Evolutionary conservation across 352 stramenopile species (phyloP).

Genomic region (Phytophthora niederhauseri): DNA sequence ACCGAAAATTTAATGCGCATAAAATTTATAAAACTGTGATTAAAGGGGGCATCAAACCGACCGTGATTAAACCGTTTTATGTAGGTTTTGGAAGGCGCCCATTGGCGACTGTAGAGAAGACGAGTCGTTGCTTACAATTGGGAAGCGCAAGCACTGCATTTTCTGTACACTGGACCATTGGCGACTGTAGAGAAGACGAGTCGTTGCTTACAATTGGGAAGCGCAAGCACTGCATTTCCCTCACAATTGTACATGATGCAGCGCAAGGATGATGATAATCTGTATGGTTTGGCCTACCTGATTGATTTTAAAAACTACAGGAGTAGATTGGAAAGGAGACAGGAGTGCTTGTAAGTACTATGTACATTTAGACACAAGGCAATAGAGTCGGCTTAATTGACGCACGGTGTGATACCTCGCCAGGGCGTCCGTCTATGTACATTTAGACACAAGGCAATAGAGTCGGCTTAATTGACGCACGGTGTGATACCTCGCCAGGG

Average conservation of each 20-base stretch:
- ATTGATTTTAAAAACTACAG: no score
- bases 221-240: not conserved
- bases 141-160: not conserved
- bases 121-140: not conserved
- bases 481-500: no score
- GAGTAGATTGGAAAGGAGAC: not conserved
- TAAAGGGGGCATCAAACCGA: constrained; percentile 5
- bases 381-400: no score
- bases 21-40: not conserved
- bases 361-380: no score
- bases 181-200: constrained; percentile 3
- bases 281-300: not conserved
- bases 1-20: not conserved
- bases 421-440: no score
- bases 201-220: not conserved
- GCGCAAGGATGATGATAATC: not conserved
- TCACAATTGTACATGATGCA: no score
- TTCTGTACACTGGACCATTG: not conserved
- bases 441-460: no score
- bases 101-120: constrained; percentile 5
- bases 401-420: no score
- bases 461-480: no score
- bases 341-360: no score
- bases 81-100: not conserved
- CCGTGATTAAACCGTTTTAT: not conserved